phyloP scores from a whole-genome alignment of 306 rosid species.

The Vigna reflexopilosa region DNA sequence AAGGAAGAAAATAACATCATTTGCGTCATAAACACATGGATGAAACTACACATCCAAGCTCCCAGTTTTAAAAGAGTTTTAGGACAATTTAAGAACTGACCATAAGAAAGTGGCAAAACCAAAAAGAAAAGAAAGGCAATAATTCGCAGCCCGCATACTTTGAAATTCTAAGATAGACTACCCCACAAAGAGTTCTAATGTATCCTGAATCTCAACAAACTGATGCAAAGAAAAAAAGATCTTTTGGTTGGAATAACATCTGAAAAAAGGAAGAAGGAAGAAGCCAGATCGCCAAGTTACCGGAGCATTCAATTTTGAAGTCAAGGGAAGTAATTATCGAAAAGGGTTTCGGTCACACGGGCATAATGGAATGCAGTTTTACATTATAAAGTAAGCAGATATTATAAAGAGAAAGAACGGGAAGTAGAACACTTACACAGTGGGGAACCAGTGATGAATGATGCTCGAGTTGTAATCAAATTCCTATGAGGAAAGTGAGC shows the following conservation, averaged over 20 bases:
- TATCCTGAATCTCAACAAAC: slow-evolving; percentile 1
- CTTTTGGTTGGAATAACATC: not conserved
- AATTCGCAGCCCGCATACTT: not conserved
- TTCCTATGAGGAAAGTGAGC: slow-evolving; percentile 48
- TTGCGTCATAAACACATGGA: not conserved
- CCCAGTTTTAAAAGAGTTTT: not conserved
- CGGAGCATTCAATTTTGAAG: not conserved
- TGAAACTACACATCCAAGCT: slow-evolving; percentile 2
- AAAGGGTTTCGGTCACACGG: not conserved
- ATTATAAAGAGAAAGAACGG: not conserved
- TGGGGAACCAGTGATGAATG: slow-evolving; percentile 74
- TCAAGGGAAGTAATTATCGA: not conserved
- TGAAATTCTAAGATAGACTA: not conserved
- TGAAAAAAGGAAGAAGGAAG: not conserved
- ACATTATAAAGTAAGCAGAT: not conserved
- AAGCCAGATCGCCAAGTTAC: not conserved
- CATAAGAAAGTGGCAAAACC: not conserved
- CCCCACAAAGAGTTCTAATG: not conserved
- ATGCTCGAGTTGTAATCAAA: slow-evolving; percentile 45
- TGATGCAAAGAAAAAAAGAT: not conserved
- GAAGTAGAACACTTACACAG: slow-evolving; percentile 55
- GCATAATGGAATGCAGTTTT: slow-evolving; percentile 3
- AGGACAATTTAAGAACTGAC: slow-evolving; percentile 16
- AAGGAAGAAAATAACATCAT: not conserved
- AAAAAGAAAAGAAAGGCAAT: not conserved